Evolutionary conservation across 148 eudicot genomes (phyloP).

Genomic region (Vaccinium vitisidaea): DNA sequence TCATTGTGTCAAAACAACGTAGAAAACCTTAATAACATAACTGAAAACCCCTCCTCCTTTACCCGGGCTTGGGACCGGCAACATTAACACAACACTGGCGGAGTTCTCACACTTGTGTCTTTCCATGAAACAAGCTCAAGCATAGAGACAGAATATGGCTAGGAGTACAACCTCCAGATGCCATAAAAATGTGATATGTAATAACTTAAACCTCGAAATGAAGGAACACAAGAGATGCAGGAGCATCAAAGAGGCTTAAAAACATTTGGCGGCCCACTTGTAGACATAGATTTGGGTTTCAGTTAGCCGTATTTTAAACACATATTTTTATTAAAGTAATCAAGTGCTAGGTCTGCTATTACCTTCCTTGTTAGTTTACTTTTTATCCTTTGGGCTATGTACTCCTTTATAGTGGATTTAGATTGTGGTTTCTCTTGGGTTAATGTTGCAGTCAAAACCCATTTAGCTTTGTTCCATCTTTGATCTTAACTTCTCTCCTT

Average conservation of each 20-base stretch:
- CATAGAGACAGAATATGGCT: not conserved
- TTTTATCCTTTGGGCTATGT: not conserved
- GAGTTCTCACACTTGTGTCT: not conserved
- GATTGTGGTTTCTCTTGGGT: not conserved
- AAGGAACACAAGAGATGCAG: not conserved
- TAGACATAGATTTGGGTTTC: not conserved
- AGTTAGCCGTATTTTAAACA: not conserved
- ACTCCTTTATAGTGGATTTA: not conserved
- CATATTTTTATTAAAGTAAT: not conserved
- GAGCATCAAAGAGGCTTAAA: not conserved
- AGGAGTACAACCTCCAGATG: not conserved
- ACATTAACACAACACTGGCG: not conserved
- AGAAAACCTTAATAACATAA: not conserved
- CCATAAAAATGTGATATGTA: not conserved
- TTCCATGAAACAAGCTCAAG: not conserved
- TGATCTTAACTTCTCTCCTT: not conserved
- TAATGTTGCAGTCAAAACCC: not conserved
- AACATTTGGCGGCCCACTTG: not conserved
- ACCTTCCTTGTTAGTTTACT: not conserved
- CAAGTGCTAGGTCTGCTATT: not conserved
- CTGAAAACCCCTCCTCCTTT: not conserved
- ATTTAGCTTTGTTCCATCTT: not conserved
- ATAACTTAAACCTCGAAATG: not conserved
- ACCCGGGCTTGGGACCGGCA: constrained; percentile 2
- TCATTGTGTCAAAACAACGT: not conserved